These are phyloP conservation scores for Aspergillus sp. DNA, from an alignment of 2,329 filamentous ascomycete species.

Conservation along the genomic window DNA sequence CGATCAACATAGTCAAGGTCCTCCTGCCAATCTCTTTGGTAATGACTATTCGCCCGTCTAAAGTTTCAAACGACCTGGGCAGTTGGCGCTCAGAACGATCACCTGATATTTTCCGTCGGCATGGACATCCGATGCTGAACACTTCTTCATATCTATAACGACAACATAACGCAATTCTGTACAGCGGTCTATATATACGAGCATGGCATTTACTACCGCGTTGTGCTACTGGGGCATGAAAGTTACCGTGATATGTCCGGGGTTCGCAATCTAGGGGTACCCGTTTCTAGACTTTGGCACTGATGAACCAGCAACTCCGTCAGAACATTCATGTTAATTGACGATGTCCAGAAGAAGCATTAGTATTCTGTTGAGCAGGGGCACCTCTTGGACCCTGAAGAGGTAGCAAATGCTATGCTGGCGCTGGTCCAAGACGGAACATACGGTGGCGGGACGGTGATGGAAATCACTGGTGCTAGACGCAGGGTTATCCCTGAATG, in stretches of 20 bases:
- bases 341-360: not conserved
- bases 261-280: not conserved
- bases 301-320: not conserved
- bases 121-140: too few relatives aligned
- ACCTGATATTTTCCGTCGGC: too few relatives aligned
- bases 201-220: too few relatives aligned
- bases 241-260: constrained; percentile 5
- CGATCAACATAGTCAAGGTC: too few relatives aligned
- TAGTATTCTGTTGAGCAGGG: not conserved
- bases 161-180: too few relatives aligned
- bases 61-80: too few relatives aligned
- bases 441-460: constrained; percentile 1
- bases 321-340: not conserved
- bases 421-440: not conserved
- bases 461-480: not conserved
- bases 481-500: not conserved
- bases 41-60: too few relatives aligned
- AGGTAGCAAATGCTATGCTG: constrained; percentile 2
- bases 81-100: too few relatives aligned
- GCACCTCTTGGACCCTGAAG: not conserved
- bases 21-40: too few relatives aligned
- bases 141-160: too few relatives aligned
- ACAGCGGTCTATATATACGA: too few relatives aligned
- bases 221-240: constrained; percentile 10
- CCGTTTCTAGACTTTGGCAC: not conserved